Conservation (phyloP, 192 early-diverging fungal species). For the Podila clonocystis region DNA sequence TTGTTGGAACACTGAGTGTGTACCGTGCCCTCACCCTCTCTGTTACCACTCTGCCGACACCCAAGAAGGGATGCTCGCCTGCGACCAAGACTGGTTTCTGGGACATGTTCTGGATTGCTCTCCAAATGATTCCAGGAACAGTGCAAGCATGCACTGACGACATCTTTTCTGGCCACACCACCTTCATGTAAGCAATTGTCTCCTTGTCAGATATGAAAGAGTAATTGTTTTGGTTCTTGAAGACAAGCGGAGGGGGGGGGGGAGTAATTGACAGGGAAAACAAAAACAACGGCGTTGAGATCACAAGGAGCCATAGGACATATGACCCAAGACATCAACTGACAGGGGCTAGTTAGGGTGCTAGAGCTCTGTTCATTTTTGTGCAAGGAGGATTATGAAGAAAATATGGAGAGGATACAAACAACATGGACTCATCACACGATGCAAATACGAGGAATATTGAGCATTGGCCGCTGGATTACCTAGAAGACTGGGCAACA, state of each 20-base stretch:
- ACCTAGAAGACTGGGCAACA: too few species aligned
- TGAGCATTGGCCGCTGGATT: too few species aligned
- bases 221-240: background rate
- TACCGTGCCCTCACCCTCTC: slow-evolving; percentile 44
- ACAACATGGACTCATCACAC: too few species aligned
- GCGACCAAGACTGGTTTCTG: slow-evolving; percentile 20
- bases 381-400: too few species aligned
- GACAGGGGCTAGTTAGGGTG: too few species aligned
- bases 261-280: background rate
- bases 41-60: slow-evolving; percentile 53
- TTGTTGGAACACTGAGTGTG: slow-evolving; percentile 33
- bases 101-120: slow-evolving; percentile 39
- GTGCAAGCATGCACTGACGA: slow-evolving; percentile 54
- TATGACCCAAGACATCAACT: too few species aligned
- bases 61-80: slow-evolving; percentile 38
- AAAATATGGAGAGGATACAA: too few species aligned
- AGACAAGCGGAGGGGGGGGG: too few species aligned
- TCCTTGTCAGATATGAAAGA: background rate
- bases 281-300: background rate
- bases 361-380: too few species aligned
- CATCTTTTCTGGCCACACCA: slow-evolving; percentile 55
- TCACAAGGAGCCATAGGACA: too few species aligned
- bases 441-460: too few species aligned
- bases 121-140: slow-evolving; percentile 50
- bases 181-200: slow-evolving; percentile 44